Evolutionary conservation across 192 early-diverging fungal species (phyloP).

Genomic region (Linnemannia zychae): DNA sequence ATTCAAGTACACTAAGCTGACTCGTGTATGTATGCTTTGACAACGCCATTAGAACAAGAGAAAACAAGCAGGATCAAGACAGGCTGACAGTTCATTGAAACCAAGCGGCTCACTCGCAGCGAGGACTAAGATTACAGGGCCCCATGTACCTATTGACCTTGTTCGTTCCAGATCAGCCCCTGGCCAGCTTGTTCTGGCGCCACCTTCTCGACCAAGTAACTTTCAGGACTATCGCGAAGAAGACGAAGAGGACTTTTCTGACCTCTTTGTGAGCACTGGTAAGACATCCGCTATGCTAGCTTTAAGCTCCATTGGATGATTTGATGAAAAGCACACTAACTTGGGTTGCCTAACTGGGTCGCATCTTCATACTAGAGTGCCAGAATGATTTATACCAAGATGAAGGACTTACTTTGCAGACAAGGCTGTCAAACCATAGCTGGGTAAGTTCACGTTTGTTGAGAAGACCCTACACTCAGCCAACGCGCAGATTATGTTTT

Average conservation of each 20-base stretch:
- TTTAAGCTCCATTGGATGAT: no score
- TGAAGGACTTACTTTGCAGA: conserved; percentile 51
- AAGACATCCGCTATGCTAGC: no score
- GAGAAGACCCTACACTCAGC: neutral
- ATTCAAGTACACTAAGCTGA: neutral
- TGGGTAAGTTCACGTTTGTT: conserved; percentile 34
- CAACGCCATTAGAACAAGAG: conserved; percentile 1
- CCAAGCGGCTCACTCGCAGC: conserved; percentile 43
- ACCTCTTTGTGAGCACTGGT: conserved; percentile 32
- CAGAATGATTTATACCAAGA: conserved; percentile 28
- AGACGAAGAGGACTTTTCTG: conserved; percentile 52
- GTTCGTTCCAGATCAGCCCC: conserved; percentile 49
- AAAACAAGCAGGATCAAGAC: neutral
- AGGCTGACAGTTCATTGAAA: conserved; percentile 7
- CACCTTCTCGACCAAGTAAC: conserved; percentile 18
- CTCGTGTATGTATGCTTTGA: neutral
- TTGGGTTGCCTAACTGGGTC: neutral
- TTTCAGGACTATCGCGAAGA: conserved; percentile 41
- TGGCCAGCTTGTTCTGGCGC: conserved; percentile 35
- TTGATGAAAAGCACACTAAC: neutral
- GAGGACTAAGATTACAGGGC: conserved; percentile 15
- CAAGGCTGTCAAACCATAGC: conserved; percentile 57
- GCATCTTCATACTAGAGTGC: conserved; percentile 16
- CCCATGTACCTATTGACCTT: conserved; percentile 37
- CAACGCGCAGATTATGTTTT: neutral